These are phyloP conservation scores for Ceratobasidium sp. DNA, from an alignment of 1,284 basidiomycete species.

Conservation along the genomic window DNA sequence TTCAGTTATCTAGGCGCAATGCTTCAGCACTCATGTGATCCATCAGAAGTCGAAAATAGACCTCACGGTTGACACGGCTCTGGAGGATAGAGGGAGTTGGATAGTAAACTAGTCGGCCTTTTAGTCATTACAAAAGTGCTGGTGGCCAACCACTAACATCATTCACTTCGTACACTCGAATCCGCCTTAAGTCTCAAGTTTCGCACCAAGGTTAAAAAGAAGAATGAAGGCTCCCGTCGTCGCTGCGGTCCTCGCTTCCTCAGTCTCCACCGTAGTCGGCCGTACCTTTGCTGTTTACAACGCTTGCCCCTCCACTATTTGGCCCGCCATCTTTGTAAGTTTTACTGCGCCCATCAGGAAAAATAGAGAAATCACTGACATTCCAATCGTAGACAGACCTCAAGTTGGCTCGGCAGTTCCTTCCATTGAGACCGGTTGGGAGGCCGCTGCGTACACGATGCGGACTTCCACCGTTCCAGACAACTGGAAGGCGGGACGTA, in stretches of 20 bases:
- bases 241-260: conserved; percentile 39
- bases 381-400: conserved; percentile 2
- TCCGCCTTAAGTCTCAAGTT: no score
- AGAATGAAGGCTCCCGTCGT: conserved; percentile 45
- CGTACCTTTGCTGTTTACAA: conserved; percentile 42
- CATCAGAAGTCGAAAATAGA: no score
- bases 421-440: conserved; percentile 4
- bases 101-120: no score
- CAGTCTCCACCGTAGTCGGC: neutral
- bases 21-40: no score
- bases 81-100: no score
- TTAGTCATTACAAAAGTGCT: no score
- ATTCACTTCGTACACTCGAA: no score
- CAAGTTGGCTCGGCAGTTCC: neutral
- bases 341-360: no score
- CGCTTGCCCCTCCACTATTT: conserved; percentile 27
- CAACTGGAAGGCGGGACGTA: conserved; percentile 46
- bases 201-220: no score
- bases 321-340: neutral
- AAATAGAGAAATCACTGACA: neutral
- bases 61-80: no score
- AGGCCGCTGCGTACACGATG: conserved; percentile 34
- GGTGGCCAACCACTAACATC: no score
- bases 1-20: no score
- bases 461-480: conserved; percentile 36